A percentile compares a stretch with the other conserved stretches of the same genome.
phyloP scores from a whole-genome alignment of 2,329 filamentous ascomycete species.

The Clarireedia hainanense region DNA sequence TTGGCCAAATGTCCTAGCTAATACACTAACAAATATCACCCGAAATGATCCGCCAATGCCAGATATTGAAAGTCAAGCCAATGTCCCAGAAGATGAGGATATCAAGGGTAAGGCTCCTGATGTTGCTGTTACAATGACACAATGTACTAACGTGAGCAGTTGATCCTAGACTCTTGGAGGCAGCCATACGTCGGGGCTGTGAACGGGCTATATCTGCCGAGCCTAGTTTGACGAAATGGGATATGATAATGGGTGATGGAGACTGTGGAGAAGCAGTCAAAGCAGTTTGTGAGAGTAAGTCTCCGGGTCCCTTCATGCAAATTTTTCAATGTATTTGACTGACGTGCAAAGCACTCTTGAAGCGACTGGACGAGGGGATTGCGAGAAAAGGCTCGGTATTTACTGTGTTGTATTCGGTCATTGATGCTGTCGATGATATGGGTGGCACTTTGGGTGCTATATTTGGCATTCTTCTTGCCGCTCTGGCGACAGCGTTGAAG shows the following conservation, averaged over 20 bases:
- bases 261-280: slow-evolving; percentile 30
- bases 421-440: slow-evolving; percentile 31
- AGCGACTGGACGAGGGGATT: no score
- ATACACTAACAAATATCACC: slow-evolving; percentile 17
- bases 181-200: slow-evolving; percentile 21
- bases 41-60: neutral
- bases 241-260: slow-evolving; percentile 32
- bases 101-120: no score
- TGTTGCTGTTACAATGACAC: no score
- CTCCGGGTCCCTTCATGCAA: slow-evolving; percentile 20
- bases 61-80: neutral
- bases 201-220: slow-evolving; percentile 35
- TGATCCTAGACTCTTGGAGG: no score
- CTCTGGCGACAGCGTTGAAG: slow-evolving; percentile 13
- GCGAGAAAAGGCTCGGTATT: slow-evolving; percentile 21
- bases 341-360: no score
- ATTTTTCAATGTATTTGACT: no score
- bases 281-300: slow-evolving; percentile 22
- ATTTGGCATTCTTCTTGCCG: slow-evolving; percentile 27
- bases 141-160: no score
- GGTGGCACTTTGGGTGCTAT: slow-evolving; percentile 29
- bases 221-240: slow-evolving; percentile 45
- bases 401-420: slow-evolving; percentile 25
- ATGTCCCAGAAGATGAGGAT: no score
- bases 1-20: slow-evolving; percentile 24